These are phyloP conservation scores for Apiotrichum veenhuisii DNA, from an alignment of 1,284 basidiomycete species.

Conservation along the genomic window DNA sequence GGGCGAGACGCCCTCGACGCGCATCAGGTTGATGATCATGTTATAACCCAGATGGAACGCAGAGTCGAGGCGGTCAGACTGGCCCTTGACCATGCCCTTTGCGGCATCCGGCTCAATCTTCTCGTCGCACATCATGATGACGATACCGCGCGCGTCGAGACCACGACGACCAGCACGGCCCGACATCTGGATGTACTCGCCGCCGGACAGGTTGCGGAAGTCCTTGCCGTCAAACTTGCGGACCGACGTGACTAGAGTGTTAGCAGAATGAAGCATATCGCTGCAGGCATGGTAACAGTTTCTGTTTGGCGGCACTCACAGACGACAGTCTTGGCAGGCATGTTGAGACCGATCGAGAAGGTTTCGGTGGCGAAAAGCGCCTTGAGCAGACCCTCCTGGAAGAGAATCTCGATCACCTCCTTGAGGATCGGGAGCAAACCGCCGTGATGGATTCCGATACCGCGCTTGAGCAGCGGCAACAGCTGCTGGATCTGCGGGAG, in stretches of 20 bases:
- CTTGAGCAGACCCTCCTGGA: slow-evolving; percentile 99
- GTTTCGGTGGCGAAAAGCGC: slow-evolving; percentile 99
- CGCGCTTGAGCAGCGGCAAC: slow-evolving; percentile 86
- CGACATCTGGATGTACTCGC: slow-evolving; percentile 98
- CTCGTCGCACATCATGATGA: slow-evolving; percentile 99
- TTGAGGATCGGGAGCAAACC: slow-evolving; percentile 96
- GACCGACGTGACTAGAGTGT: slow-evolving; percentile 67
- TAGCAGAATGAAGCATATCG: slow-evolving; percentile 41
- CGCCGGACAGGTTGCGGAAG: slow-evolving; percentile 75
- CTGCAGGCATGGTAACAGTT: too few species aligned
- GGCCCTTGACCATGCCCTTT: slow-evolving; percentile 97
- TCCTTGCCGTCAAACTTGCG: slow-evolving; percentile 96
- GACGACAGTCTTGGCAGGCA: slow-evolving; percentile 99
- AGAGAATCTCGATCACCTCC: slow-evolving; percentile 98
- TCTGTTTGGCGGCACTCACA: slow-evolving; percentile 48
- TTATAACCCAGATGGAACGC: slow-evolving; percentile 99
- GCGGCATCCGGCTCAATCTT: slow-evolving; percentile 89
- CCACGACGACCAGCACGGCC: slow-evolving; percentile 96
- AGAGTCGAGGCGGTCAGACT: slow-evolving; percentile 94
- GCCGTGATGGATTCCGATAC: slow-evolving; percentile 98
- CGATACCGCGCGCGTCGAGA: slow-evolving; percentile 96
- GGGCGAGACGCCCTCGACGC: slow-evolving; percentile 96
- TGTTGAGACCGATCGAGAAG: slow-evolving; percentile 98
- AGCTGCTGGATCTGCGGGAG: slow-evolving; percentile 94
- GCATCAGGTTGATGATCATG: slow-evolving; percentile 98